Percentiles rank a stretch among this genome's conserved stretches.
Evolutionary conservation across 345 rosid genomes (phyloP).

Genomic region (Salix dunnii): DNA sequence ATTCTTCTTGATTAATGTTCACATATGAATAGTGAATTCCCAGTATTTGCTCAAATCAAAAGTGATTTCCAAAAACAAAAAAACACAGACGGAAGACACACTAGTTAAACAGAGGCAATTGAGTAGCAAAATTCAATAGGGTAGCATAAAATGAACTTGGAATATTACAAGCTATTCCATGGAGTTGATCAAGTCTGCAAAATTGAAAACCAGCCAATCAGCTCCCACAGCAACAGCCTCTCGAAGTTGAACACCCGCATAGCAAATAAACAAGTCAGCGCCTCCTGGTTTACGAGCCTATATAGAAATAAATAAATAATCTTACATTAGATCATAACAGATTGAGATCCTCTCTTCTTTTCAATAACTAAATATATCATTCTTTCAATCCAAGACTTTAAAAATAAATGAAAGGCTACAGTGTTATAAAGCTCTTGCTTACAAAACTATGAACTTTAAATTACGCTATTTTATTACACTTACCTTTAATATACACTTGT

Average conservation of each 20-base stretch:
- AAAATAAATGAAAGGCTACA: too few relatives aligned
- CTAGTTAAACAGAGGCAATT: not conserved
- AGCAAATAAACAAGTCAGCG: slow-evolving; percentile 81
- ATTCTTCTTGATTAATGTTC: not conserved
- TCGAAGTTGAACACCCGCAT: slow-evolving; percentile 79
- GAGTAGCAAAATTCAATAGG: not conserved
- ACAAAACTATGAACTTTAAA: too few relatives aligned
- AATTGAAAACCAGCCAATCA: slow-evolving; percentile 78
- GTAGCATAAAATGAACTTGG: not conserved
- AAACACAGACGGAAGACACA: not conserved
- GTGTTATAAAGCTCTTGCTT: too few relatives aligned
- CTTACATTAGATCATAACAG: not conserved
- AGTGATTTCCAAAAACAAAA: not conserved
- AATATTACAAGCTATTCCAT: slow-evolving; percentile 35
- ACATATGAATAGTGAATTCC: not conserved
- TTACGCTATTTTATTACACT: too few relatives aligned
- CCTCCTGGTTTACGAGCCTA: slow-evolving; percentile 93
- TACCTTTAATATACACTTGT: too few relatives aligned
- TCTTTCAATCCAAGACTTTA: not conserved
- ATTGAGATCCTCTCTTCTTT: not conserved
- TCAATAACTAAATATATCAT: not conserved
- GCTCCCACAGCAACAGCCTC: slow-evolving; percentile 82
- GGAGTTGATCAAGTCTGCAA: slow-evolving; percentile 52
- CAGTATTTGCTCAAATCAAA: not conserved
- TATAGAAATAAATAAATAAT: not conserved